Percentiles rank a stretch among this genome's conserved stretches.
Conservation (phyloP, 2,329 filamentous ascomycete species). For the Stemphylium lycopersici region DNA sequence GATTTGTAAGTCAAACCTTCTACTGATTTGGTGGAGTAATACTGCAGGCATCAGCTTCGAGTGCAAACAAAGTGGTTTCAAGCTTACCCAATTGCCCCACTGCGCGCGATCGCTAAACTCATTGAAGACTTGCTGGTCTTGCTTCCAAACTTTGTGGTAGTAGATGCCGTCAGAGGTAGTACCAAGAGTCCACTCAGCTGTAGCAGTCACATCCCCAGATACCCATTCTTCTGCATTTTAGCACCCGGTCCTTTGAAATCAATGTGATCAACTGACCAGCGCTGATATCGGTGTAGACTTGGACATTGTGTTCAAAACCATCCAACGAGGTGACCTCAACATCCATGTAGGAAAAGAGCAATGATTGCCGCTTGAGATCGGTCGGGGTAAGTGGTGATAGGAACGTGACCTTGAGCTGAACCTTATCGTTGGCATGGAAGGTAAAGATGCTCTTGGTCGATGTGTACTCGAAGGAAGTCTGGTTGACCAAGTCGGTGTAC, state of each 20-base stretch:
- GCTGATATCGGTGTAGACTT: conserved; percentile 75
- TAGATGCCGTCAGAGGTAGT: conserved; percentile 50
- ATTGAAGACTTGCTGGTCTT: conserved; percentile 55
- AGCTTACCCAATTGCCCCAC: conserved; percentile 56
- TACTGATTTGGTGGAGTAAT: conserved; percentile 56
- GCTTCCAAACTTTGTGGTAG: conserved; percentile 65
- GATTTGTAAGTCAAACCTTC: conserved; percentile 55
- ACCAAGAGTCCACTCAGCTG: conserved; percentile 68
- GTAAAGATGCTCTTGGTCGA: conserved; percentile 74
- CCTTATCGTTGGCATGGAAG: conserved; percentile 65
- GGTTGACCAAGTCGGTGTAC: conserved; percentile 55
- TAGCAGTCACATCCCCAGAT: conserved; percentile 63
- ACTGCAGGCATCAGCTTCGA: conserved; percentile 36
- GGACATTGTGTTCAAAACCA: conserved; percentile 66
- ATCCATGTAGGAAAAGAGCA: conserved; percentile 73
- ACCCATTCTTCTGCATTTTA: conserved; percentile 66
- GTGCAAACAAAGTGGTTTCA: not conserved
- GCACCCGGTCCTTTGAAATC: not conserved
- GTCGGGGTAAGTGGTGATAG: conserved; percentile 71
- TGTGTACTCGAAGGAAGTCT: conserved; percentile 71
- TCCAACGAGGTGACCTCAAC: conserved; percentile 68
- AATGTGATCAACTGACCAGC: conserved; percentile 58
- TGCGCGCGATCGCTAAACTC: conserved; percentile 57
- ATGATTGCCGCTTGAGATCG: conserved; percentile 70
- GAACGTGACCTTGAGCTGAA: conserved; percentile 72